Evolutionary conservation across 169 alveolate genomes (phyloP).

Genomic region (Ophryocystis elektroscirrha): DNA sequence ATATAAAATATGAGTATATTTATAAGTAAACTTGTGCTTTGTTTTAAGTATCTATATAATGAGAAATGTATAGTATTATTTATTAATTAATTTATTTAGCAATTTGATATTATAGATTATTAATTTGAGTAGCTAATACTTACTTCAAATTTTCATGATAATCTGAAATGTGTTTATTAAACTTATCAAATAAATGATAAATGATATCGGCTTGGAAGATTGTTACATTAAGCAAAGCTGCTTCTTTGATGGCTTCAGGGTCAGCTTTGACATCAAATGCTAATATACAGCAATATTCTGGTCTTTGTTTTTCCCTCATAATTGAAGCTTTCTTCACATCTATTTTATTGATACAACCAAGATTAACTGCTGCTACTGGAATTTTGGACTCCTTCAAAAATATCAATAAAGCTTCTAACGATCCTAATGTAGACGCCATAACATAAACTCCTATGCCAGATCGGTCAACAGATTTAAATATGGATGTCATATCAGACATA

Average conservation of each 20-base stretch:
- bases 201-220: constrained; percentile 90
- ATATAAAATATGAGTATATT: no score
- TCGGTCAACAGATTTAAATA: constrained; percentile 66
- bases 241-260: constrained; percentile 87
- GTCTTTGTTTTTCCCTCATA: constrained; percentile 66
- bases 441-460: constrained; percentile 87
- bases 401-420: constrained; percentile 87
- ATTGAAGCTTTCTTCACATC: constrained; percentile 85
- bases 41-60: no score
- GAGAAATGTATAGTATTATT: no score
- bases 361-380: constrained; percentile 84
- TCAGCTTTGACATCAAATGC: constrained; percentile 85
- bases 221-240: constrained; percentile 75
- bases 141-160: constrained; percentile 62
- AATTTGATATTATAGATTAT: no score
- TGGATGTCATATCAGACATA: constrained; percentile 63
- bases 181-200: constrained; percentile 88
- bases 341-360: constrained; percentile 92
- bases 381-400: constrained; percentile 69
- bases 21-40: no score
- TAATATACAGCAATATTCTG: constrained; percentile 81
- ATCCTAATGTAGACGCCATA: constrained; percentile 93
- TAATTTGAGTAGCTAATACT: constrained; percentile 18
- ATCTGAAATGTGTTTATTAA: constrained; percentile 66
- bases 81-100: no score